These are phyloP conservation scores for Clavispora fructus DNA, from an alignment of 805 yeast genomes.

Conservation along the genomic window DNA sequence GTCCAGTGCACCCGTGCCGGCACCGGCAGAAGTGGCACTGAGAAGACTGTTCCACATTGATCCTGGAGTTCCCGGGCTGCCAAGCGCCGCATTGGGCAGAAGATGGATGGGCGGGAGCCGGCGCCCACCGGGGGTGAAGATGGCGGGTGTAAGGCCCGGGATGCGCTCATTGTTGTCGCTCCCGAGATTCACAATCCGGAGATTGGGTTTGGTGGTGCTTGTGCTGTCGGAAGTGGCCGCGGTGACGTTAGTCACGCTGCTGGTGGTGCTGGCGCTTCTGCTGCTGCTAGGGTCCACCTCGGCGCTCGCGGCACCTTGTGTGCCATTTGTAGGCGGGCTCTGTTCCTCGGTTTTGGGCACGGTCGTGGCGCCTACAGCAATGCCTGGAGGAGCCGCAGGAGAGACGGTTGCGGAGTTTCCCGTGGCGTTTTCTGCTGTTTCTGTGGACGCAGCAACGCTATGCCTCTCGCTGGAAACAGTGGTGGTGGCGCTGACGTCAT, in stretches of 20 bases:
- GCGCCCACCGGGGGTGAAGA: slow-evolving; percentile 57
- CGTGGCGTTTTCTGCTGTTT: background rate
- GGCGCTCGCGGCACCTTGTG: background rate
- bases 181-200: slow-evolving; percentile 30
- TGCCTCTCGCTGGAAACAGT: background rate
- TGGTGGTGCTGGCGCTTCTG: background rate
- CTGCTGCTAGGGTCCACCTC: background rate
- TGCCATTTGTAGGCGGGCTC: background rate
- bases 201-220: slow-evolving; percentile 27
- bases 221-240: background rate
- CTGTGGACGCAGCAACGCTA: too few relatives aligned
- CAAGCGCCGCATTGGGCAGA: slow-evolving; percentile 39
- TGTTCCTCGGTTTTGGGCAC: too few relatives aligned
- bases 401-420: too few relatives aligned
- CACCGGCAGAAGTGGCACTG: slow-evolving; percentile 31
- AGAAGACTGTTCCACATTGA: slow-evolving; percentile 45
- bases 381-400: too few relatives aligned
- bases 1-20: background rate
- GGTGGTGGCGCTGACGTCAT: background rate
- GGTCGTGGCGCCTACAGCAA: too few relatives aligned
- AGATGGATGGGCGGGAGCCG: slow-evolving; percentile 48
- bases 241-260: background rate
- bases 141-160: slow-evolving; percentile 42
- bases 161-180: slow-evolving; percentile 19
- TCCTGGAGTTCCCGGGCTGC: slow-evolving; percentile 50